A percentile compares a stretch with the other conserved stretches of the same genome.
Evolutionary conservation across 2,329 filamentous ascomycete genomes (phyloP).

Genomic region (Botrytis tulipae): DNA sequence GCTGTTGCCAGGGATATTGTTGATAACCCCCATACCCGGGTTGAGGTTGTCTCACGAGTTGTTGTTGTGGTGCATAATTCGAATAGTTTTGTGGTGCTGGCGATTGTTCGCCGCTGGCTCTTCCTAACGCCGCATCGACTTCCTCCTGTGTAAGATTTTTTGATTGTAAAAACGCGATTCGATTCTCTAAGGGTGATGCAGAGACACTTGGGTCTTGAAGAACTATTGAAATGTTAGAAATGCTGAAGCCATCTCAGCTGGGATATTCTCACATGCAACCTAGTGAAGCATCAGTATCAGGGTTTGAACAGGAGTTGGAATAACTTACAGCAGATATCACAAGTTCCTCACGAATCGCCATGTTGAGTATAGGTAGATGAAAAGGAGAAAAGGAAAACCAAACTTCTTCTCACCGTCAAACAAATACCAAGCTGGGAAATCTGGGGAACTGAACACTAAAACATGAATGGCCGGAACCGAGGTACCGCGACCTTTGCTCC

Average conservation of each 20-base stretch:
- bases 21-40: conserved; percentile 48
- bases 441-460: conserved; percentile 19
- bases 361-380: conserved; percentile 42
- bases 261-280: conserved; percentile 38
- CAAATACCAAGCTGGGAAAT: conserved; percentile 2
- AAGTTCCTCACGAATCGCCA: conserved; percentile 91
- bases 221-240: conserved; percentile 52
- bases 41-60: conserved; percentile 41
- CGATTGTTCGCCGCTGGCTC: conserved; percentile 61
- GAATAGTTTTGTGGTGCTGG: conserved; percentile 40
- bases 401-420: conserved; percentile 11
- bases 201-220: conserved; percentile 92
- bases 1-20: conserved; percentile 57
- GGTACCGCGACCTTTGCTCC: conserved; percentile 15
- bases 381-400: not conserved
- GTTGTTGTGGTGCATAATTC: conserved; percentile 46
- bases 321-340: conserved; percentile 72
- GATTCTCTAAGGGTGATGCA: conserved; percentile 85
- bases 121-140: conserved; percentile 78
- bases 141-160: conserved; percentile 98
- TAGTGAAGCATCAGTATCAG: conserved; percentile 32
- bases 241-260: not conserved
- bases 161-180: conserved; percentile 87
- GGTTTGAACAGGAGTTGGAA: conserved; percentile 22
- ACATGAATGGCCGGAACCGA: conserved; percentile 28